phyloP scores from a whole-genome alignment of 495 filamentous ascomycete species.

The Aspergillus asperescens region DNA sequence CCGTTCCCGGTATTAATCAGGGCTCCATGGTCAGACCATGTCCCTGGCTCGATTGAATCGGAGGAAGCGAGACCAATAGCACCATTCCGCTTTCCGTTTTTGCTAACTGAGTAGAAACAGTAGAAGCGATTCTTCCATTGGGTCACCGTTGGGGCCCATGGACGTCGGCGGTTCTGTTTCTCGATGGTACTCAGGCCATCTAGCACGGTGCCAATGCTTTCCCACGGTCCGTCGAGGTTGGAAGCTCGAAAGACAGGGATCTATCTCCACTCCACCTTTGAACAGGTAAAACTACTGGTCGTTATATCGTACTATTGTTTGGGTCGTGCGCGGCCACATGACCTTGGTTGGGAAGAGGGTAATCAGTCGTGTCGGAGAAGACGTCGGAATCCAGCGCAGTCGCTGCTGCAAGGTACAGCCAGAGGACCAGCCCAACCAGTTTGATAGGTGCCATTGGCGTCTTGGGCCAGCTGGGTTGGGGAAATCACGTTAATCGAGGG shows the following conservation, averaged over 20 bases:
- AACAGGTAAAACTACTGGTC: slow-evolving; percentile 38
- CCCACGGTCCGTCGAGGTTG: slow-evolving; percentile 40
- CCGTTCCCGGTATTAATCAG: slow-evolving; percentile 38
- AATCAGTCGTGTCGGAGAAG: slow-evolving; percentile 27
- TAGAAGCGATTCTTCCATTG: slow-evolving; percentile 56
- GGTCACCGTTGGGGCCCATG: slow-evolving; percentile 61
- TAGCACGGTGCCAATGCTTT: slow-evolving; percentile 35
- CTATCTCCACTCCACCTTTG: slow-evolving; percentile 29
- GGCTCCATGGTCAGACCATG: slow-evolving; percentile 52
- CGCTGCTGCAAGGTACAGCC: slow-evolving; percentile 4
- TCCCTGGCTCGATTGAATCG: slow-evolving; percentile 46
- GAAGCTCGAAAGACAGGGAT: slow-evolving; percentile 31
- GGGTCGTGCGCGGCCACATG: slow-evolving; percentile 38
- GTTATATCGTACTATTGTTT: slow-evolving; percentile 32
- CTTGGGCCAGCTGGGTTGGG: neutral
- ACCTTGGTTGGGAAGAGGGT: slow-evolving; percentile 34
- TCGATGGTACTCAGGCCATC: slow-evolving; percentile 34
- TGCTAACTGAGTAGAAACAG: slow-evolving; percentile 66
- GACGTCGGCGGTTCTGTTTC: slow-evolving; percentile 30
- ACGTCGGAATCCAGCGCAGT: slow-evolving; percentile 8
- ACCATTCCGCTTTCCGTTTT: slow-evolving; percentile 56
- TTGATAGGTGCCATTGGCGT: slow-evolving; percentile 9
- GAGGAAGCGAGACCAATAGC: slow-evolving; percentile 70
- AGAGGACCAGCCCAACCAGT: slow-evolving; percentile 1
- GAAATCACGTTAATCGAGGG: neutral